Evolutionary conservation across 2,329 filamentous ascomycete species (phyloP), one percentile per base, ranked within the genome.

Genomic region (Coniochaeta sp.): DNA sequence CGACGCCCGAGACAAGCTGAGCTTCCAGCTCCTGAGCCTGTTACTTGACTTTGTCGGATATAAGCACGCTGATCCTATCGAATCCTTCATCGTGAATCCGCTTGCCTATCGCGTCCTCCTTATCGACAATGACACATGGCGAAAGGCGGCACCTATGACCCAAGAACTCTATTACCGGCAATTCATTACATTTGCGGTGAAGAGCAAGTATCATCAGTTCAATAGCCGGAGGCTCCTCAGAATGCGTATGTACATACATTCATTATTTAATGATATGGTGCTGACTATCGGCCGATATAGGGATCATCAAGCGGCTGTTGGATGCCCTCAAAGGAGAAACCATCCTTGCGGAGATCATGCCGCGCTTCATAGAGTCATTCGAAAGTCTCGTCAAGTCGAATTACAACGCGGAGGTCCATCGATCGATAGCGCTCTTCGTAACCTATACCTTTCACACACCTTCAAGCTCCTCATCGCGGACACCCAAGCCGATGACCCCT

Each of bases 31-130:
- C 9, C 80, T 99, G 6, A 87, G 86, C 60, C 77, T 93, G 26
- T 85, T 96, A 4, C 81, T 99, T 19, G 82, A 84, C 8, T 99
- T 98, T 71, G 87, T 97, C 61, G 95, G 95, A 3, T 98, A 96
- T 72, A 88, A 93, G 62, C 87, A 89, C 64, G 77, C 83, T n/a
- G 81, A 87, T 36, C 90, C 92, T 0, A 85, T 91, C 61, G 88
- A 93, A 61, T 97, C 93, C 1, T 90, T 97, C 67, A 96, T 99
- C 70, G 90, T 96, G 66, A 99, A 99, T 67, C 93, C 95, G 0
- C 81, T 99, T 63, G 95, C 93, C 4, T 99, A 98, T 73, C 88
- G 95, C 54, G 88, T 96, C 36, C 79, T 99, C 19, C 81, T 99
- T 30, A 90, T 98, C 59, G 95, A 99, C 73, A 85, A 96, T 65